Evolutionary conservation across 2,329 filamentous ascomycete species (phyloP), one percentile per base, ranked within the genome.

Genomic region (Hymenoscyphus repandus): DNA sequence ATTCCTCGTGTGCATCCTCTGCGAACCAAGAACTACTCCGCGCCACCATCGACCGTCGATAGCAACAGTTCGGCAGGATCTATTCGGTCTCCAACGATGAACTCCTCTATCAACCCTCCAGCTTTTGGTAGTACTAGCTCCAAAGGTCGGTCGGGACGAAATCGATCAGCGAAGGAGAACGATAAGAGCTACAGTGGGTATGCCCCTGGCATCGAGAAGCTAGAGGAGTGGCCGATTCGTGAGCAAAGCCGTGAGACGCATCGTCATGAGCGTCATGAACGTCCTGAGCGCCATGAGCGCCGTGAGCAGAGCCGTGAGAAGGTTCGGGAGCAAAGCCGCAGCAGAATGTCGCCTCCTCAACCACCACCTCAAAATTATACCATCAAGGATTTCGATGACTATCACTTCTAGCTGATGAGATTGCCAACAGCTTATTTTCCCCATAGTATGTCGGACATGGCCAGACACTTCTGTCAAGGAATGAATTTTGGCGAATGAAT

Each of bases 321-420:
- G n/a, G 47, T 15, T 40, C 38, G 38, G 38, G 38, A 40, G 18
- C 38, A 6, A 40, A 43, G 40, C 13, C 17, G 40, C 3, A 31
- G 22, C 12, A 11, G 12, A 12, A 13, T 18, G 10, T 3, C 4
- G 4, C 18, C 31, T 18, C n/a, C 42, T 32, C 42, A 20, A 44
- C 30, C 6, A 44, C 27, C n/a, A 12, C 38, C 40, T 15, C 40
- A 39, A 22, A 30, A 47, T 15, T 48, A 46, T n/a, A 33, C 43
- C 27, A 57, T 59, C 43, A 59, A 53, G 47, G 57, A 59, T 49
- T 59, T 59, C 36, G 57, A 58, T 33, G 50, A 59, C 18, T 51
- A 54, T 22, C 27, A 51, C 17, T 55, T 54, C 39, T 50, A 33
- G 18, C 7, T 4, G 4, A 27, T 27, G 22, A 27, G 22, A n/a